Evolutionary conservation across 176 grass and related monocot genomes (phyloP), one percentile per base, ranked within the genome.

Genomic region (Dendrocalamus sinicus): DNA sequence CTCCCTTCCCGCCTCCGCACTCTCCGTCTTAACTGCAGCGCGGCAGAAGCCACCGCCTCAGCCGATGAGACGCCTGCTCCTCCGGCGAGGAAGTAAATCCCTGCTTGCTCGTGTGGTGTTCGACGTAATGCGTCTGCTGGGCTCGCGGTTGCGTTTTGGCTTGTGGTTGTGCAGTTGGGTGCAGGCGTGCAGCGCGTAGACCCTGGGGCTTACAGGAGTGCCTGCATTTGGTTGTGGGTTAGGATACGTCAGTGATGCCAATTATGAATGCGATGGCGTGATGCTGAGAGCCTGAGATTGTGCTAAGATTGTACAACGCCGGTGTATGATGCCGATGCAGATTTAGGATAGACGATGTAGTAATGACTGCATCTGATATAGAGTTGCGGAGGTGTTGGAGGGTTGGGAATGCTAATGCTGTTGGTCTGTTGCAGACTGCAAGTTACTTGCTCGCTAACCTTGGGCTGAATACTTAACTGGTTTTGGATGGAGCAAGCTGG

Each of bases 1-100:
- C 71, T 84, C 62, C 76, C 77, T 26, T 77, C 77, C 44, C 22
- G 83, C 67, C 62, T 72, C n/a, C 66, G 8, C 41, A 20, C 78
- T 74, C 78, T 85, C 30, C 86, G 78, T 39, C 66, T 72, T 62
- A 86, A 43, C 74, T 91, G 89, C 75, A 91, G 73, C 68, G 67
- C 67, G 9, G 23, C 14, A 0, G 86, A 85, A 45, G 65, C 73
- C 1, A 13, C 83, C 10, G n/a, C 50, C 9, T 11, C 78, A 26
- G n/a, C 22, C 6, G 86, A 85, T 12, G 90, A 88, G 19, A 37
- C 86, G 17, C 39, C 86, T 6, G 86, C 78, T 82, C 62, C 86
- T 72, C 47, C 78, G 54, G 78, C 66, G 1, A 89, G 83, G 78
- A 88, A 77, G 86, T 86, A 87, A 80, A 80, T 37, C 75, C 69